Evolutionary conservation across 257 asterid species (phyloP), one percentile per base, ranked within the genome.

Genomic region (Verbascum thapsus): DNA sequence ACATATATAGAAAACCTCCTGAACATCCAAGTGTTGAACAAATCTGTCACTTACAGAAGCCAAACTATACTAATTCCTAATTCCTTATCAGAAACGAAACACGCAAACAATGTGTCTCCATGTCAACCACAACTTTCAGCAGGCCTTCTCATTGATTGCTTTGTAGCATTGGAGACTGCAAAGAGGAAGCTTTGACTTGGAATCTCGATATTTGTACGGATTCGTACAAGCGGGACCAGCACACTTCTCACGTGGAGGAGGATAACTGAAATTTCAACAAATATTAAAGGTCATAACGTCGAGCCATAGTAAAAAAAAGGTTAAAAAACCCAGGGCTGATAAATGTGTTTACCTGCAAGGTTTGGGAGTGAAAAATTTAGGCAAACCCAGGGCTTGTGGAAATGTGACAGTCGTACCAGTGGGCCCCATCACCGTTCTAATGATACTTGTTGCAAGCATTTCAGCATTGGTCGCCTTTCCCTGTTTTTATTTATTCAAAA

Each of bases 161-260:
- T 85, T 89, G 83, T 87, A 92, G 88, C 97, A 92, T 60, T 80
- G 82, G 58, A 92, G 94, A 68, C 99, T 89, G 86, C 99, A 92
- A 8, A 92, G 96, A 34, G 99, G 99, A 64, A 89, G 87, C 78
- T 77, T 90, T 17, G 91, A 74, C 81, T 85, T 92, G 38, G 99
- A 89, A 75, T 89, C 99, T 0, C 99, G 95, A 66, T 92, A 92
- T 79, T 78, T 92, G 83, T 85, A 92, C n/a, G 88, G 74, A 70
- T 92, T 89, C 66, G 68, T 63, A 59, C 99, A 92, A 5, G 80
- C 73, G 10, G 99, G 99, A 32, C 90, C 96, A 26, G 91, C 96
- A 61, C 99, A 92, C 74, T 77, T 78, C 79, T 89, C 97, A 4
- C 99, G 87, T 1, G 94, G 97, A 19, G 86, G 91, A 49, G 99